These are phyloP conservation scores for Lasiodiplodia hormozganensis DNA, from an alignment of 2,329 filamentous ascomycete species.

Conservation along the genomic window DNA sequence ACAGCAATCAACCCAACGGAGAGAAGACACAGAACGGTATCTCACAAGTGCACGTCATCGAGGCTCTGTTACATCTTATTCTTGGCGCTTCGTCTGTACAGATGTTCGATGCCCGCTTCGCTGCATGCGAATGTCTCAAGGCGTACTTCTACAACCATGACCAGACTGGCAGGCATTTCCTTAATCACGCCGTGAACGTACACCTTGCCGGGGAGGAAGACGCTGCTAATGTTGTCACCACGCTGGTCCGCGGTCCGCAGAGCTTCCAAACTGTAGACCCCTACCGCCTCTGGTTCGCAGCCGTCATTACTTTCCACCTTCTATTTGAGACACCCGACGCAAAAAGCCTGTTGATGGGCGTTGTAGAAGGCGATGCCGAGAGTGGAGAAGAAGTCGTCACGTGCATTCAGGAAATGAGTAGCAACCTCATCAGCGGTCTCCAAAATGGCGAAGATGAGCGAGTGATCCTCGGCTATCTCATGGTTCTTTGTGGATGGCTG, in stretches of 20 bases:
- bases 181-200: slow-evolving; percentile 86
- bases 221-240: slow-evolving; percentile 86
- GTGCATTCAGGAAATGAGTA: slow-evolving; percentile 85
- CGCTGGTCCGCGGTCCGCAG: slow-evolving; percentile 73
- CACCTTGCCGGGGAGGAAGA: slow-evolving; percentile 76
- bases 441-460: slow-evolving; percentile 79
- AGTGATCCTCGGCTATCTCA: slow-evolving; percentile 83
- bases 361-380: slow-evolving; percentile 87
- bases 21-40: slow-evolving; percentile 57
- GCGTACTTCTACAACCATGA: slow-evolving; percentile 87
- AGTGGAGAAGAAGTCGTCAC: slow-evolving; percentile 95
- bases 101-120: slow-evolving; percentile 80
- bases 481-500: slow-evolving; percentile 86
- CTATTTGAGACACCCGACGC: slow-evolving; percentile 74
- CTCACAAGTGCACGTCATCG: slow-evolving; percentile 83
- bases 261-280: slow-evolving; percentile 73
- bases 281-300: slow-evolving; percentile 89
- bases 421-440: slow-evolving; percentile 82
- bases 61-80: slow-evolving; percentile 84
- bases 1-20: slow-evolving; percentile 66
- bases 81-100: slow-evolving; percentile 71
- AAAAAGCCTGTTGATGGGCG: slow-evolving; percentile 78
- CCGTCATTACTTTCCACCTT: slow-evolving; percentile 84
- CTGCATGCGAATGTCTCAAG: slow-evolving; percentile 88
- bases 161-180: slow-evolving; percentile 83